Evolutionary conservation across 2,329 filamentous ascomycete species (phyloP).

Genomic region (Thielaviopsis ethacetica): DNA sequence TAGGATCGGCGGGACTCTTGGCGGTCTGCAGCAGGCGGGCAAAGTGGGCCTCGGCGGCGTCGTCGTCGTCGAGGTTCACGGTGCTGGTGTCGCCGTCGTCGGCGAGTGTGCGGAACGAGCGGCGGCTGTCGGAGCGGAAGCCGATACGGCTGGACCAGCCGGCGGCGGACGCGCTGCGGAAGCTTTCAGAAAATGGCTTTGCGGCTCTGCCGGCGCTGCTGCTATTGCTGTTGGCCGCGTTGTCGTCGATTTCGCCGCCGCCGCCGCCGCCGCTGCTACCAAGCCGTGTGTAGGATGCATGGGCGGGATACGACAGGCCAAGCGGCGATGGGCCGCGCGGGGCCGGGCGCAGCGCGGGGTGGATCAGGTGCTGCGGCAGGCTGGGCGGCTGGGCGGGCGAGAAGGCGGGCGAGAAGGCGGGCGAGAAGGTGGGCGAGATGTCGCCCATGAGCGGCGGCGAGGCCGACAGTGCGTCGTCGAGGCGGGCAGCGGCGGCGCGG

Average conservation of each 20-base stretch:
- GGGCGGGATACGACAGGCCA: neutral
- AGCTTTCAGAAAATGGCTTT: neutral
- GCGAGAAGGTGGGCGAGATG: neutral
- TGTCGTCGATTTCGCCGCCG: neutral
- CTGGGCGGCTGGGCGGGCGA: too few species aligned
- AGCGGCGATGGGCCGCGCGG: neutral
- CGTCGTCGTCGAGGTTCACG: neutral
- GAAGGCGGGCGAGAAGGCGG: neutral
- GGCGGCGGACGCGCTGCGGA: neutral
- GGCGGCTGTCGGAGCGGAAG: neutral
- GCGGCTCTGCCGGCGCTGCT: neutral
- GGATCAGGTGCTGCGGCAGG: too few species aligned
- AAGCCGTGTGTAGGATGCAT: neutral
- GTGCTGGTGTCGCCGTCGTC: conserved; percentile 1
- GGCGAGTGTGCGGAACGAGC: neutral
- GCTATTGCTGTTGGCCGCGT: neutral
- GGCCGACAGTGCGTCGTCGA: neutral
- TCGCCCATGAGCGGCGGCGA: neutral
- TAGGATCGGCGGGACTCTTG: neutral
- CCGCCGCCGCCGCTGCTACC: neutral
- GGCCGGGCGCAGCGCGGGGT: neutral
- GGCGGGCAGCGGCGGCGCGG: neutral
- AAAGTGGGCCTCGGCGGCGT: conserved; percentile 3
- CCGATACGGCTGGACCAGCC: neutral
- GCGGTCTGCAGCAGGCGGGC: neutral